Evolutionary conservation across 805 yeast genomes (phyloP), one percentile per base, ranked within the genome.

Genomic region (Candida arabinofermentans): DNA sequence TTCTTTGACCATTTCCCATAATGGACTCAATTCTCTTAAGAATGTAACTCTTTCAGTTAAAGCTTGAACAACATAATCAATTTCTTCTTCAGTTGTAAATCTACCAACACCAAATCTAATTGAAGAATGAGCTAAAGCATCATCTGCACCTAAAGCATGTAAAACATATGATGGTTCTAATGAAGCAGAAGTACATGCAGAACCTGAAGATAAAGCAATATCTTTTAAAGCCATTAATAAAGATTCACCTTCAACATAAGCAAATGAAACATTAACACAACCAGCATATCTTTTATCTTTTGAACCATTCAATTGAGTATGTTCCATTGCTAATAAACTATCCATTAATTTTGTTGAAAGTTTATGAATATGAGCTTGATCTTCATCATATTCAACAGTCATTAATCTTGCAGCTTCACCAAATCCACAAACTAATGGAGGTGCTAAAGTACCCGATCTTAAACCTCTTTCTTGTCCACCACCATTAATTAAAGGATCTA

Each of bases 391-490:
- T 60, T 93, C 99, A 53, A 71, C 67, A 41, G 62, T 64, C 75
- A 88, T 83, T 47, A 93, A 65, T 59, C 96, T 76, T 32, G 96
- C 93, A 24, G 99, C 99, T 67, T 93, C 98, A 48, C 99, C 99
- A 62, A 93, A 88, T 0, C 99, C 99, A 27, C 89, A 83, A 32
- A 91, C 86, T 58, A 89, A 73, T 18, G 98, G 96, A n/a, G 99
- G 96, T 4, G 99, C 90, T 60, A 93, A 75, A 23, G 99, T 93
- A 47, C 99, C 99, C 5, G 96, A 86, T 68, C 99, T 78, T 57
- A 93, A 72, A 45, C 99, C 99, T 71, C 99, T 84, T 70, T 93
- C 99, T 70, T 93, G 99, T 40, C 99, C 99, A 68, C 99, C 99
- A 51, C 99, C 99, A 46, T 89, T 84, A 53, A 93, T 86, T 41